Evolutionary conservation across 441 rosid genomes (phyloP).

Genomic region (Pelargonium myrrhifolium): DNA sequence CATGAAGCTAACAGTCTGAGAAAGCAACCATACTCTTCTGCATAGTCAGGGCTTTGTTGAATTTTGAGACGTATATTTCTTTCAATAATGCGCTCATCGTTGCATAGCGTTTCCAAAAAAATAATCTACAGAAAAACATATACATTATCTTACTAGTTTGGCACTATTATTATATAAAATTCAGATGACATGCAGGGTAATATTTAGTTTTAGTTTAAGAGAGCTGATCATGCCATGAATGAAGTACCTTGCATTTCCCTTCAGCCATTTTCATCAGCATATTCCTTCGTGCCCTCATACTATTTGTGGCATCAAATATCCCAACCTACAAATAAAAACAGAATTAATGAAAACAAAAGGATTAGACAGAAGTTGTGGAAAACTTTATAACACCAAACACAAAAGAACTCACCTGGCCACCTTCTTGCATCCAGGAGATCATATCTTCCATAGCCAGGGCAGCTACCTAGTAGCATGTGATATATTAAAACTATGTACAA

Average conservation of each 20-base stretch:
- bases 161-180: neutral
- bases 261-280: slow-evolving; percentile 99
- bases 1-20: slow-evolving; percentile 22
- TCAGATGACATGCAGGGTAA: neutral
- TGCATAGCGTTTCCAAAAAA: slow-evolving; percentile 94
- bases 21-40: slow-evolving; percentile 70
- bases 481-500: slow-evolving; percentile 73
- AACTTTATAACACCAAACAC: slow-evolving; percentile 11
- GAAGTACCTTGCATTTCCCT: slow-evolving; percentile 92
- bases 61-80: slow-evolving; percentile 97
- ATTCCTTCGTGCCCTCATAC: slow-evolving; percentile 75
- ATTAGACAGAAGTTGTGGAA: slow-evolving; percentile 20
- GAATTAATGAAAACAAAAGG: slow-evolving; percentile 21
- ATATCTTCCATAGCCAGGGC: slow-evolving; percentile 99
- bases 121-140: slow-evolving; percentile 55
- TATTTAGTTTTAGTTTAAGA: neutral
- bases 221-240: slow-evolving; percentile 5
- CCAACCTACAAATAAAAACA: slow-evolving; percentile 59
- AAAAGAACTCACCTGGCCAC: slow-evolving; percentile 80
- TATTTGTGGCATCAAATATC: slow-evolving; percentile 96
- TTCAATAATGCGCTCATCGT: slow-evolving; percentile 86
- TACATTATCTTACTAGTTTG: slow-evolving; percentile 16
- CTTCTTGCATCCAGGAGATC: slow-evolving; percentile 99
- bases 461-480: slow-evolving; percentile 95
- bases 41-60: slow-evolving; percentile 98